phyloP scores from a whole-genome alignment of 768 basidiomycete species.

The Russula vinacea region DNA sequence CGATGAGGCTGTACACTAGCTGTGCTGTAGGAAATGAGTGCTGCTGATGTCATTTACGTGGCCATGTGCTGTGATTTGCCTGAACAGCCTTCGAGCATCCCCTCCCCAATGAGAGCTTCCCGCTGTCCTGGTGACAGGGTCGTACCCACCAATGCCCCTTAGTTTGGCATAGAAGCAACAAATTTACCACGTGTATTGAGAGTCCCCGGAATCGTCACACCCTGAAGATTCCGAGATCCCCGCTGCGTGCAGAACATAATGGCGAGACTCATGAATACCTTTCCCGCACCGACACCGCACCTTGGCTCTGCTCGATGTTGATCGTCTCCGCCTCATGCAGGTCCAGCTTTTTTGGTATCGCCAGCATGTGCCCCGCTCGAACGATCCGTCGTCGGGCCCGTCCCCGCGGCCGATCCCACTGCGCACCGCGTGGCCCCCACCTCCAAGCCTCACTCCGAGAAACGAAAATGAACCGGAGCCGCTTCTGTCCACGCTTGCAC shows the following conservation, averaged over 20 bases:
- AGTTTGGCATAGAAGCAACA: conserved; percentile 15
- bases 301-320: conserved; percentile 75
- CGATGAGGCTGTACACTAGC: too few relatives aligned
- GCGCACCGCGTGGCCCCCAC: conserved; percentile 32
- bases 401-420: conserved; percentile 13
- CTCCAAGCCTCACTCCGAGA: conserved; percentile 47
- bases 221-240: conserved; percentile 20
- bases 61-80: too few relatives aligned
- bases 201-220: not conserved
- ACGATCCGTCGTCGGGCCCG: conserved; percentile 35
- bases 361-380: conserved; percentile 53
- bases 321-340: conserved; percentile 67
- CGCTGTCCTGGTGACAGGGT: conserved; percentile 26
- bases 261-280: too few relatives aligned
- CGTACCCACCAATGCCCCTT: conserved; percentile 3
- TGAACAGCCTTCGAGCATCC: conserved; percentile 12
- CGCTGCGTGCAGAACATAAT: not conserved
- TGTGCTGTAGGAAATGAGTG: too few relatives aligned
- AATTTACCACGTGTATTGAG: conserved; percentile 2
- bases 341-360: conserved; percentile 62
- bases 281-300: conserved; percentile 57
- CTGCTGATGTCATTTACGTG: too few relatives aligned
- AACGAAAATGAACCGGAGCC: conserved; percentile 70
- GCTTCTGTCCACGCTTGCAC: conserved; percentile 42
- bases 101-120: not conserved